These are phyloP conservation scores for Phylloporus sp. DNA, from an alignment of 1,284 basidiomycete species.

Conservation along the genomic window DNA sequence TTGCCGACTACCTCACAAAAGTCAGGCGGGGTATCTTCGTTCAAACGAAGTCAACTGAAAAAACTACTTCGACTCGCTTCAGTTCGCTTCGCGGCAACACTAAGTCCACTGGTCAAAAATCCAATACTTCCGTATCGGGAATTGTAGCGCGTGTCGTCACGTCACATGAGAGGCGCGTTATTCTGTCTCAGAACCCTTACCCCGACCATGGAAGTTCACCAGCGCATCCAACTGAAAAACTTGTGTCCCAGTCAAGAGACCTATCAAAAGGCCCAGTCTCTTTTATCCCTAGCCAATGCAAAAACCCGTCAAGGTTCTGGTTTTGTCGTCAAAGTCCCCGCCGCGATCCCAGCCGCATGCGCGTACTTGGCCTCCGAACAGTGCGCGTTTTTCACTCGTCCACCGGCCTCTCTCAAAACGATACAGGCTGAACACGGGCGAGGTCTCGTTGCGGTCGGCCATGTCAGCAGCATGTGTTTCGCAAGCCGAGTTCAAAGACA, in stretches of 20 bases:
- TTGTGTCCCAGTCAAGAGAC: conserved; percentile 35
- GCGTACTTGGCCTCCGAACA: conserved; percentile 42
- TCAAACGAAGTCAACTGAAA: too few relatives aligned
- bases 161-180: conserved; percentile 2
- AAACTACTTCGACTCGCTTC: too few relatives aligned
- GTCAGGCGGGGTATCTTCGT: too few relatives aligned
- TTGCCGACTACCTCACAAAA: too few relatives aligned
- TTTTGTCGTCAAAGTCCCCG: conserved; percentile 31
- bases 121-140: too few relatives aligned
- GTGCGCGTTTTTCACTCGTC: conserved; percentile 24
- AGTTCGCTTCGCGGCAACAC: too few relatives aligned
- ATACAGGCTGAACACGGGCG: conserved; percentile 34
- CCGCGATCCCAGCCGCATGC: conserved; percentile 37
- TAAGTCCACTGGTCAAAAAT: too few relatives aligned
- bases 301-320: conserved; percentile 40
- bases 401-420: background rate
- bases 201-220: conserved; percentile 31
- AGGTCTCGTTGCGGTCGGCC: conserved; percentile 38
- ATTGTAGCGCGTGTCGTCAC: conserved; percentile 12
- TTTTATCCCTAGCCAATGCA: conserved; percentile 33
- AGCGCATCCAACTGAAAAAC: conserved; percentile 25
- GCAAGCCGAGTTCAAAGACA: conserved; percentile 28
- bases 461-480: conserved; percentile 34
- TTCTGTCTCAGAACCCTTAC: background rate
- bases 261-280: conserved; percentile 27